These are phyloP conservation scores for Hygrocybe coccinea DNA, from an alignment of 768 basidiomycete genomes.

Conservation along the genomic window DNA sequence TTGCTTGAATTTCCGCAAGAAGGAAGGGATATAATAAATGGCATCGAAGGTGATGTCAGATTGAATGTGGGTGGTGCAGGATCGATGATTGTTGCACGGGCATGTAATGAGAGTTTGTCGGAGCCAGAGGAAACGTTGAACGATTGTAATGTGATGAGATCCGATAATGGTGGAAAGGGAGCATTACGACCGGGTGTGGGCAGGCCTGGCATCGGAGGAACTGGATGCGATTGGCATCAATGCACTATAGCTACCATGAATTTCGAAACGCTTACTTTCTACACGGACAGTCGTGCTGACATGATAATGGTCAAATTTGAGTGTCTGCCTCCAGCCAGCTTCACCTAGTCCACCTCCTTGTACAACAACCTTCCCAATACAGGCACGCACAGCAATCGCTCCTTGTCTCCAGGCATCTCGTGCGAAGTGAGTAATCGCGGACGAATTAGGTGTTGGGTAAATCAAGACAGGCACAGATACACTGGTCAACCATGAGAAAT, in stretches of 20 bases:
- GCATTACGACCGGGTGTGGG: conserved; percentile 50
- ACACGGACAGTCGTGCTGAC: conserved; percentile 45
- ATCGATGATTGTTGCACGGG: conserved; percentile 53
- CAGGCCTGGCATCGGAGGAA: conserved; percentile 61
- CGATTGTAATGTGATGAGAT: conserved; percentile 56
- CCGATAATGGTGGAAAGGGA: conserved; percentile 52
- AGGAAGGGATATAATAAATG: conserved; percentile 58
- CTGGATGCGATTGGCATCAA: conserved; percentile 31
- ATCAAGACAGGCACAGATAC: conserved; percentile 50
- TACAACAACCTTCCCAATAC: conserved; percentile 41
- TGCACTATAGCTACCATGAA: conserved; percentile 3
- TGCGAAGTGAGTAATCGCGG: conserved; percentile 46
- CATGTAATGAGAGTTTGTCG: conserved; percentile 39
- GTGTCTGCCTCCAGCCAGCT: conserved; percentile 44
- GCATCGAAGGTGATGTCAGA: conserved; percentile 51
- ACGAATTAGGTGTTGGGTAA: conserved; percentile 49
- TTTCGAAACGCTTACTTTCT: conserved; percentile 42
- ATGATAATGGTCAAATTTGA: conserved; percentile 39
- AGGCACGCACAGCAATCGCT: conserved; percentile 39
- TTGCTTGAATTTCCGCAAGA: conserved; percentile 10
- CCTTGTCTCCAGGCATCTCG: conserved; percentile 57
- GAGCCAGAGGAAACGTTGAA: conserved; percentile 41
- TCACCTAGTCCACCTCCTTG: conserved; percentile 46
- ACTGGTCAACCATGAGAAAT: conserved; percentile 53
- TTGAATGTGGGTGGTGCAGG: conserved; percentile 49